phyloP scores from a whole-genome alignment of 1,284 basidiomycete genomes.

The Cryptococcus sp. region DNA sequence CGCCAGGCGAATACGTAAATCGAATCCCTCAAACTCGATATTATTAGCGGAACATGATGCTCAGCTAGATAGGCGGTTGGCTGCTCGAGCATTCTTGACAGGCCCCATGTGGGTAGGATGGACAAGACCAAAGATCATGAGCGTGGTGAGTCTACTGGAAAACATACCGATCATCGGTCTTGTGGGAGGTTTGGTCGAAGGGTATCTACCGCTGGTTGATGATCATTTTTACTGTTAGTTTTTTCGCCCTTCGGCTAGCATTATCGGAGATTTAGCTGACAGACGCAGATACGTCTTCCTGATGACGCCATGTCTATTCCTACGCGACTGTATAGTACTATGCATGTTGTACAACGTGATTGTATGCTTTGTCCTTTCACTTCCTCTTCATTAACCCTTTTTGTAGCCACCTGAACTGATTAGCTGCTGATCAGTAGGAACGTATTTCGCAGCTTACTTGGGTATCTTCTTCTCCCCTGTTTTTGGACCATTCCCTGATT shows the following conservation, averaged over 20 bases:
- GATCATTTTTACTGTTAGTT: constrained; percentile 90
- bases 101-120: constrained; percentile 84
- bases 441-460: constrained; percentile 19
- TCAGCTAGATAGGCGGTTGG: constrained; percentile 69
- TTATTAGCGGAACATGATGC: constrained; percentile 61
- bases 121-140: constrained; percentile 73
- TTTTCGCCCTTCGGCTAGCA: not conserved
- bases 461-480: constrained; percentile 39
- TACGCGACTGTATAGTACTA: not conserved
- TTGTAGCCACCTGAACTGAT: constrained; percentile 34
- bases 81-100: constrained; percentile 74
- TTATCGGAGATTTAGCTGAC: not conserved
- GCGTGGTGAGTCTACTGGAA: constrained; percentile 57
- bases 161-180: constrained; percentile 68
- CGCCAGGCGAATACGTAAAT: constrained; percentile 27
- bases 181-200: constrained; percentile 69
- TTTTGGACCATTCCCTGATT: constrained; percentile 3
- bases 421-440: constrained; percentile 8
- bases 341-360: not conserved
- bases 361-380: constrained; percentile 3
- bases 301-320: not conserved
- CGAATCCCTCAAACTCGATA: constrained; percentile 12
- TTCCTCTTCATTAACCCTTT: constrained; percentile 47
- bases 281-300: constrained; percentile 1
- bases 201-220: constrained; percentile 90